Evolutionary conservation across 2,329 filamentous ascomycete species (phyloP).

Genomic region (Didymosphaeria variabile): DNA sequence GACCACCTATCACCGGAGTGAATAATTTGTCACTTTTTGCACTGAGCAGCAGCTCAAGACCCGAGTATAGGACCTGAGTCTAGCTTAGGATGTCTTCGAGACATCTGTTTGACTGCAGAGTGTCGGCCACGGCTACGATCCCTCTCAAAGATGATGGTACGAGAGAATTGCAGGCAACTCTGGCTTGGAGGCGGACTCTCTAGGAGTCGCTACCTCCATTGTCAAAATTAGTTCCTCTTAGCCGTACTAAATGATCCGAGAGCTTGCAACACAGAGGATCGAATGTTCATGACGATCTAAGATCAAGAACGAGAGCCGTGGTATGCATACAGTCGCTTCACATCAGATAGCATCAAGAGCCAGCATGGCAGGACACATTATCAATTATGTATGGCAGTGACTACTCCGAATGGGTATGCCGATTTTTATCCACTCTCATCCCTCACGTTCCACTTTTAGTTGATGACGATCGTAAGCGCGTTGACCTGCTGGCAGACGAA

Average conservation of each 20-base stretch:
- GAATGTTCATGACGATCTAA: background rate
- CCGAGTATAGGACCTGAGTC: background rate
- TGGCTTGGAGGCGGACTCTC: background rate
- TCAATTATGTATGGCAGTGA: background rate
- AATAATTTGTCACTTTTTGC: background rate
- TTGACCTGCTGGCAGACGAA: constrained; percentile 29
- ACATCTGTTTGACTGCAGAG: no score
- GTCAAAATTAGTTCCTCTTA: background rate
- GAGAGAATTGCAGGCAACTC: background rate
- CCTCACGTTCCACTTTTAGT: background rate
- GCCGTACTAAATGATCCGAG: background rate
- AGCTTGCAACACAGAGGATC: background rate
- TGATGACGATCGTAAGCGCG: constrained; percentile 24
- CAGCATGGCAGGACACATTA: background rate
- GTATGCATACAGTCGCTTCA: background rate
- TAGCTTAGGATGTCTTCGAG: background rate
- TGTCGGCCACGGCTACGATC: no score
- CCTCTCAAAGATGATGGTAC: background rate
- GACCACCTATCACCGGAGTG: background rate
- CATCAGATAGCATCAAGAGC: background rate
- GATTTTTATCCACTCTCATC: background rate
- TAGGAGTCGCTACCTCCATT: background rate
- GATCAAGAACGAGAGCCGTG: no score
- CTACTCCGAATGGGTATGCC: background rate
- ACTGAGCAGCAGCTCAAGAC: background rate